Percentiles rank a stretch among this genome's conserved stretches.
phyloP scores from a whole-genome alignment of 169 alveolate genomes.

The Plasmodium malariae region DNA sequence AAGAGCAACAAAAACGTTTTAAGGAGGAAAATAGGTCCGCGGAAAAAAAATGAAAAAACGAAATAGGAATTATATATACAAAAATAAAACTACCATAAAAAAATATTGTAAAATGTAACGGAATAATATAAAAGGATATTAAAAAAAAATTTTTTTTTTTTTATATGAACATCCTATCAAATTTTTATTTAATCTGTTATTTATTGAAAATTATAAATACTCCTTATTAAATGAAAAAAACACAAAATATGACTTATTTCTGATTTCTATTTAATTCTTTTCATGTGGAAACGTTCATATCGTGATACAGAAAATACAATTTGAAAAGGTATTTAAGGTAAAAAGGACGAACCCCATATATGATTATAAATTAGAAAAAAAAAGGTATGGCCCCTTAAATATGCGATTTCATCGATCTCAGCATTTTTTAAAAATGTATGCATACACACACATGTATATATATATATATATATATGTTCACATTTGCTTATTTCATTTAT shows the following conservation, averaged over 20 bases:
- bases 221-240: neutral
- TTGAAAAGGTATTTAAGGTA: conserved; percentile 36
- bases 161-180: too few relatives aligned
- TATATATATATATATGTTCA: too few relatives aligned
- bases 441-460: too few relatives aligned
- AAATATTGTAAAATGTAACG: too few relatives aligned
- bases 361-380: too few relatives aligned
- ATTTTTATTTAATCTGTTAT: too few relatives aligned
- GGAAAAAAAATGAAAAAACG: neutral
- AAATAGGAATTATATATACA: neutral
- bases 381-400: neutral
- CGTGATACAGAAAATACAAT: conserved; percentile 32
- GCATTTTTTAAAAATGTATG: too few relatives aligned
- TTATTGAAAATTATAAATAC: neutral
- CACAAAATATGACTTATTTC: neutral
- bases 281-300: conserved; percentile 3
- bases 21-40: conserved; percentile 31
- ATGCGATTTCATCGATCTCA: too few relatives aligned
- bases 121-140: too few relatives aligned
- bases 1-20: conserved; percentile 33
- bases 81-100: neutral
- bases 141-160: too few relatives aligned
- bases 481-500: too few relatives aligned
- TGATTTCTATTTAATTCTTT: neutral
- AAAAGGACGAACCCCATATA: too few relatives aligned